A percentile compares a stretch with the other conserved stretches of the same genome.
Evolutionary conservation across 2,329 filamentous ascomycete species (phyloP).

Genomic region (Epicoccum nigrum): DNA sequence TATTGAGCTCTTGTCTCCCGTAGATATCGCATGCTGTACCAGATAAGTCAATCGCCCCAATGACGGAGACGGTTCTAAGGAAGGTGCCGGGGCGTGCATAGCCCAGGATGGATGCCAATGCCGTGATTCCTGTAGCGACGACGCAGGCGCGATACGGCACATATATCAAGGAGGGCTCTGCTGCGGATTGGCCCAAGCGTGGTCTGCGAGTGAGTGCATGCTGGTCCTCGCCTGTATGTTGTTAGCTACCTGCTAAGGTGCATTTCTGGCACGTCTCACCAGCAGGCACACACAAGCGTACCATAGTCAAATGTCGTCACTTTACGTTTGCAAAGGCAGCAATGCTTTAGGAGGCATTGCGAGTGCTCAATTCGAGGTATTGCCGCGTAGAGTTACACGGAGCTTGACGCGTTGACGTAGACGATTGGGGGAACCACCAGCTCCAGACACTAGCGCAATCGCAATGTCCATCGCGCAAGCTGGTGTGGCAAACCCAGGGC

Average conservation of each 20-base stretch:
- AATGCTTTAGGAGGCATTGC: background rate
- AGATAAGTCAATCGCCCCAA: constrained; percentile 18
- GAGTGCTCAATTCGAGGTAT: background rate
- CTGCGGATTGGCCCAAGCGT: constrained; percentile 8
- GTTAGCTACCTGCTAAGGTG: constrained; percentile 9
- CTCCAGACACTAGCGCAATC: constrained; percentile 5
- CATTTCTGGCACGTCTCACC: constrained; percentile 10
- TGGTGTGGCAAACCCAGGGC: background rate
- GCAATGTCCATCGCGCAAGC: constrained; percentile 5
- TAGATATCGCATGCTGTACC: constrained; percentile 16
- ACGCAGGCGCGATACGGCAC: constrained; percentile 15
- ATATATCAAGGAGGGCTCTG: constrained; percentile 14
- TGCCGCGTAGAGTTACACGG: background rate
- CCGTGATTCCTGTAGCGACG: constrained; percentile 17
- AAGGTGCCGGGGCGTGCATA: constrained; percentile 27
- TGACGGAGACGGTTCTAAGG: constrained; percentile 19
- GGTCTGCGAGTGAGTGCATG: constrained; percentile 17
- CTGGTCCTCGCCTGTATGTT: constrained; percentile 27
- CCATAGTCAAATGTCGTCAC: constrained; percentile 21
- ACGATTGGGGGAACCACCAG: constrained; percentile 3
- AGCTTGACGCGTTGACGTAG: constrained; percentile 19
- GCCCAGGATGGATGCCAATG: constrained; percentile 21
- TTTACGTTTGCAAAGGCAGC: background rate
- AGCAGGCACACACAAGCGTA: constrained; percentile 32
- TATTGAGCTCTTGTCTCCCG: constrained; percentile 24